These are phyloP conservation scores for Diaporthe citriasiana DNA, from an alignment of 2,329 filamentous ascomycete species.

Conservation along the genomic window DNA sequence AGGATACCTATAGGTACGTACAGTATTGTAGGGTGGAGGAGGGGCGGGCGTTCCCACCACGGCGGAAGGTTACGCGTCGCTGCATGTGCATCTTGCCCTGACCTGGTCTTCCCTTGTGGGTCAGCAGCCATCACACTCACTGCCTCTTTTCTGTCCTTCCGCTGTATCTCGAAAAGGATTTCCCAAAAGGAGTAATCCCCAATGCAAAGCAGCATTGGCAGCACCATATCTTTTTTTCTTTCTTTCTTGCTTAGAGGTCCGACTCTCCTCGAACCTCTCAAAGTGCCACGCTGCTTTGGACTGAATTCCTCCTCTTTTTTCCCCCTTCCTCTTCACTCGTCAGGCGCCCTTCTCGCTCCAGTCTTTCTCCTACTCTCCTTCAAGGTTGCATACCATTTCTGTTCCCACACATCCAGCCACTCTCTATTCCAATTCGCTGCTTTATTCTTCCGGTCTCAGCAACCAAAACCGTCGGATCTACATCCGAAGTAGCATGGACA, in stretches of 20 bases:
- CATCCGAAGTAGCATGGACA: not conserved
- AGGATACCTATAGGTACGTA: not conserved
- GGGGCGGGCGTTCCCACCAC: not conserved
- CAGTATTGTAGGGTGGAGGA: constrained; percentile 5
- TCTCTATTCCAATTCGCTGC: not conserved
- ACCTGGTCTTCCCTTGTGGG: constrained; percentile 9
- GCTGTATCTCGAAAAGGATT: constrained; percentile 28
- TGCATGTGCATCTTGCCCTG: constrained; percentile 22
- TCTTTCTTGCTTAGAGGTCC: not conserved
- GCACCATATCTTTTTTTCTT: not conserved
- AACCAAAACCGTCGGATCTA: not conserved
- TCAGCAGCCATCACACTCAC: constrained; percentile 8
- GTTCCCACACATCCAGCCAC: not conserved
- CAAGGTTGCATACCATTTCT: not conserved
- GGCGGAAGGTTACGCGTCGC: constrained; percentile 14
- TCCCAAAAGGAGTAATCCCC: constrained; percentile 10
- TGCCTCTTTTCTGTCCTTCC: constrained; percentile 7
- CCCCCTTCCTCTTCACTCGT: not conserved
- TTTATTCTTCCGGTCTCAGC: not conserved
- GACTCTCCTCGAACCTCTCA: not conserved
- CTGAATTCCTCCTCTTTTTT: not conserved
- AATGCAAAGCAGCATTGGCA: constrained; percentile 22
- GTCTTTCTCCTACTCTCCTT: not conserved
- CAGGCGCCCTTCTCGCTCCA: not conserved
- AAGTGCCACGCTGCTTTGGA: not conserved